phyloP scores from a whole-genome alignment of 176 grass and related monocot species.

The Phyllostachys edulis region DNA sequence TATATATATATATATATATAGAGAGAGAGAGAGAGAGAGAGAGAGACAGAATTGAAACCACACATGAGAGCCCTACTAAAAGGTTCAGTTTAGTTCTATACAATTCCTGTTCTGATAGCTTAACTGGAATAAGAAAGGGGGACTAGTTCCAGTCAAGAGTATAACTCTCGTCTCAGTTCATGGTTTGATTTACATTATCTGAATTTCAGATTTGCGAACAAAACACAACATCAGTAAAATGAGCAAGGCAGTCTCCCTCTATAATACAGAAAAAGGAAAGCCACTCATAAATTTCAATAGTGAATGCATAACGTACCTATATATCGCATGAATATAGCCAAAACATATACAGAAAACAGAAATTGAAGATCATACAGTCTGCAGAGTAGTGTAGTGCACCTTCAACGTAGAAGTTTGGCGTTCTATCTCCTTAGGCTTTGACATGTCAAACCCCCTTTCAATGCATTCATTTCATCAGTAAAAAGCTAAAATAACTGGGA shows the following conservation, averaged over 20 bases:
- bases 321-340: not conserved
- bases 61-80: not conserved
- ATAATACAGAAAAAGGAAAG: not conserved
- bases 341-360: slow-evolving; percentile 15
- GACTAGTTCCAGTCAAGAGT: not conserved
- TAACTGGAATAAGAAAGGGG: not conserved
- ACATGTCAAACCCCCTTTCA: slow-evolving; percentile 78
- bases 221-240: not conserved
- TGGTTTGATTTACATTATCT: not conserved
- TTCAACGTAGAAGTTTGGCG: slow-evolving; percentile 62
- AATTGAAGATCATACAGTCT: not conserved
- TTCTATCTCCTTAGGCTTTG: slow-evolving; percentile 73
- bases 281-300: not conserved
- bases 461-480: slow-evolving; percentile 42
- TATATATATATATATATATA: too few relatives aligned
- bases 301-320: not conserved
- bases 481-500: slow-evolving; percentile 4
- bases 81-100: not conserved
- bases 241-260: not conserved
- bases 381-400: slow-evolving; percentile 37
- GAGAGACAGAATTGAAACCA: not conserved
- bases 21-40: too few relatives aligned
- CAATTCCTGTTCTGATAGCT: not conserved
- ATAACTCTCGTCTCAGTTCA: not conserved
- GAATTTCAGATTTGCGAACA: slow-evolving; percentile 2